Percentiles rank a stretch among this genome's conserved stretches.
phyloP scores from a whole-genome alignment of 441 rosid species.

The Pelargonium exstipulatum region DNA sequence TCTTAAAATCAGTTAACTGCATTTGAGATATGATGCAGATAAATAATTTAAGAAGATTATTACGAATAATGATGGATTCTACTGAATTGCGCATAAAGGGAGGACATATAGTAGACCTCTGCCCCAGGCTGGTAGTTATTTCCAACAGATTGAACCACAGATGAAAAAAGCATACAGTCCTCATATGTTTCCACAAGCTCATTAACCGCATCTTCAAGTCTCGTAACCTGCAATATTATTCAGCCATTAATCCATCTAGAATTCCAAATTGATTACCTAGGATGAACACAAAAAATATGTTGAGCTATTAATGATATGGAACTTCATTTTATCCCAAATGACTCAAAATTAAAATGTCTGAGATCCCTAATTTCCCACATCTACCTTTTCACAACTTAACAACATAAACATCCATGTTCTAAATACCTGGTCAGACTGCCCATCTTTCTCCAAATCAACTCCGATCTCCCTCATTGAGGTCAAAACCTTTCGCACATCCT shows the following conservation, averaged over 20 bases:
- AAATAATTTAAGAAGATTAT: conserved; percentile 8
- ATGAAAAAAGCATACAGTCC: conserved; percentile 40
- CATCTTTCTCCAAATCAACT: conserved; percentile 57
- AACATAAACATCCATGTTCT: background rate
- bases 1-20: conserved; percentile 73
- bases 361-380: background rate
- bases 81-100: background rate
- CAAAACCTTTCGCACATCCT: conserved; percentile 60
- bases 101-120: conserved; percentile 38
- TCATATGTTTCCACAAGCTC: conserved; percentile 51
- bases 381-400: background rate
- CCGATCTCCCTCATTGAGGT: conserved; percentile 54
- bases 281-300: background rate
- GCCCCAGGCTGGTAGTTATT: conserved; percentile 49
- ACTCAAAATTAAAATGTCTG: background rate
- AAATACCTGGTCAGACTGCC: conserved; percentile 52
- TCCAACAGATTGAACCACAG: conserved; percentile 58
- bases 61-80: conserved; percentile 2
- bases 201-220: conserved; percentile 56
- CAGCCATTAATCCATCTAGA: conserved; percentile 12
- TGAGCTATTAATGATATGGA: background rate
- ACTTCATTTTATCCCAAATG: background rate
- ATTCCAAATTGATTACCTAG: background rate
- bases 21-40: conserved; percentile 18
- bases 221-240: conserved; percentile 50